phyloP scores from a whole-genome alignment of 176 grass and related monocot genomes.

The Oryza glumipatula region DNA sequence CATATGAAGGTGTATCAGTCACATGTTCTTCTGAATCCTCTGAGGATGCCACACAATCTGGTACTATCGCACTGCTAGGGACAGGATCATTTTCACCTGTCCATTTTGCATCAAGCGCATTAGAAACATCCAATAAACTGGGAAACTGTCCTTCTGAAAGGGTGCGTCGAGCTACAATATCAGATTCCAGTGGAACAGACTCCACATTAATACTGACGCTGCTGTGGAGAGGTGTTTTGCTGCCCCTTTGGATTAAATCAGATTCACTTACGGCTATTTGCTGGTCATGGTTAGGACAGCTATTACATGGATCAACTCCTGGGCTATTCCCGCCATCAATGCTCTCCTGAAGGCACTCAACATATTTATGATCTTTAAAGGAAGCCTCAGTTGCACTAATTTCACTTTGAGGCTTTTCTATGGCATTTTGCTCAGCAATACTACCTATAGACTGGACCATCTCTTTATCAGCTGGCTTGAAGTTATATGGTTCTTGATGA shows the following conservation, averaged over 20 bases:
- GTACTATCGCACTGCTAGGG: slow-evolving; percentile 41
- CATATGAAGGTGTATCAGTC: slow-evolving; percentile 52
- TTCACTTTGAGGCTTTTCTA: slow-evolving; percentile 56
- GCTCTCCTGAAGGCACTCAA: slow-evolving; percentile 47
- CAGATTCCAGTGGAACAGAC: slow-evolving; percentile 53
- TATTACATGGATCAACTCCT: slow-evolving; percentile 40
- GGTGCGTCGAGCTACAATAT: slow-evolving; percentile 71
- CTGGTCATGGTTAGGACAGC: slow-evolving; percentile 31
- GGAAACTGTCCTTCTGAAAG: slow-evolving; percentile 93
- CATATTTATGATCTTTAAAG: slow-evolving; percentile 41
- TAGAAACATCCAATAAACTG: slow-evolving; percentile 64
- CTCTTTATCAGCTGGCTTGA: slow-evolving; percentile 53
- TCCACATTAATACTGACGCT: slow-evolving; percentile 65
- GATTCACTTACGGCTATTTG: slow-evolving; percentile 40
- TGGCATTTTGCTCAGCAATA: slow-evolving; percentile 43
- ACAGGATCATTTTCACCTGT: slow-evolving; percentile 66
- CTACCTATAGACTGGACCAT: slow-evolving; percentile 49
- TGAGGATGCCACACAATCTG: slow-evolving; percentile 50
- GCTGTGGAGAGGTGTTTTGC: slow-evolving; percentile 54
- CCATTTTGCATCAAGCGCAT: slow-evolving; percentile 89
- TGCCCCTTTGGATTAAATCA: slow-evolving; percentile 56
- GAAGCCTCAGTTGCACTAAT: slow-evolving; percentile 33
- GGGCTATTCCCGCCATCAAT: slow-evolving; percentile 29
- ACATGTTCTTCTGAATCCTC: slow-evolving; percentile 66
- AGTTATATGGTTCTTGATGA: slow-evolving; percentile 44